Evolutionary conservation across 179 eudicot species (phyloP).

Genomic region (Dionaea muscipula): DNA sequence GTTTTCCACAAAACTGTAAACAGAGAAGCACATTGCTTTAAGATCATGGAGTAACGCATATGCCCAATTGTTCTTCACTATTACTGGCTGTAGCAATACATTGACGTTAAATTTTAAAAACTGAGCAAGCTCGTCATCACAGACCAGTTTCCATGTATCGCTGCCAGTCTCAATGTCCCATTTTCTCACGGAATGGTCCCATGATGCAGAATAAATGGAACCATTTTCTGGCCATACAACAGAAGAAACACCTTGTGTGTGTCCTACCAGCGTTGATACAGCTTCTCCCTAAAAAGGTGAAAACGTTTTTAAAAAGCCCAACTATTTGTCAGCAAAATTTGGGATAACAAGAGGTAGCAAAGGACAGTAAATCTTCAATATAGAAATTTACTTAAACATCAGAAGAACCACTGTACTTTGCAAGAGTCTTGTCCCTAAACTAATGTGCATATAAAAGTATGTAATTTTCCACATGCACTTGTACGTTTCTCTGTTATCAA

Average conservation of each 20-base stretch:
- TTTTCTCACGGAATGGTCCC: constrained; percentile 86
- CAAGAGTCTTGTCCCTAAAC: no score
- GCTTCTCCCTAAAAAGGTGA: constrained; percentile 49
- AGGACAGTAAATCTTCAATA: no score
- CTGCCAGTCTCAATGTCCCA: constrained; percentile 91
- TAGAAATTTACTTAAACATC: no score
- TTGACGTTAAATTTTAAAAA: not conserved
- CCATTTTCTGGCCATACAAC: constrained; percentile 67
- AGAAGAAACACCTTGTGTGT: constrained; percentile 79
- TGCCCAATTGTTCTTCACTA: no score
- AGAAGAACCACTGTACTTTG: no score
- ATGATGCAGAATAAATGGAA: constrained; percentile 83
- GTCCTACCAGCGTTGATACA: constrained; percentile 67
- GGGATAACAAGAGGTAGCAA: no score
- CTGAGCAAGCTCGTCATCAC: constrained; percentile 6
- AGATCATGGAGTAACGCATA: not conserved
- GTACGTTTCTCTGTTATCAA: no score
- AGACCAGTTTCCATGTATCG: constrained; percentile 58
- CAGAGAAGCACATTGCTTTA: not conserved
- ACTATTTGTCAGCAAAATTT: no score
- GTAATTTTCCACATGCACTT: no score
- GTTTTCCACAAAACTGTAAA: constrained; percentile 65
- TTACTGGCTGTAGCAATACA: no score
- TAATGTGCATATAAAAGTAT: no score
- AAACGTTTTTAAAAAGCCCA: no score